Evolutionary conservation across 768 basidiomycete genomes (phyloP), one percentile per base, ranked within the genome.

Genomic region (Hemileccinum rubropunctum): DNA sequence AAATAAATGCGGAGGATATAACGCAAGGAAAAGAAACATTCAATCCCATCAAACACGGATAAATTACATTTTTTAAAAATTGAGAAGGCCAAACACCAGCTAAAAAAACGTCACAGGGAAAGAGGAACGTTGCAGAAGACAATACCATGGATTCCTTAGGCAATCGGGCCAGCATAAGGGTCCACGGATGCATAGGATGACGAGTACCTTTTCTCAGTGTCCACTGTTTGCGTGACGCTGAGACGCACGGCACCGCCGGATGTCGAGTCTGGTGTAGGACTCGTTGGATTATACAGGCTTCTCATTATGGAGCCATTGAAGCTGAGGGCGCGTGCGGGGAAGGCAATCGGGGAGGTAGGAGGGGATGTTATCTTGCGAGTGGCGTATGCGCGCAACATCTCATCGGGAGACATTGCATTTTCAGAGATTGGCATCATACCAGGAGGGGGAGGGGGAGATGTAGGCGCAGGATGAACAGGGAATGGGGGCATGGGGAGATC

Each of bases 351-450:
- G 3, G 67, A 60, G 28, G 62, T 57, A 40, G 69, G 67, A 52
- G 68, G 70, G 21, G 69, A 71, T 11, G 59, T 54, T 13, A 64
- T 59, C 39, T 66, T 70, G 53, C 77, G 72, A 23, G 73, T 77
- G 6, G 86, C 86, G 52, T 88, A 89, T 1, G 84, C 84, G 33
- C 84, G 80, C 39, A 90, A 73, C 83, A 90, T 86, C 21, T 80
- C 88, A 61, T 91, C 88, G 3, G 88, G 88, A 1, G 76, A 75
- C 77, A 79, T 78, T 42, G 69, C 56, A 30, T 58, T 71, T 2
- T 67, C 73, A 21, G 75, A 72, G 59, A 71, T 58, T 2, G 75
- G 58, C 56, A 72, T 71, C 72, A 76, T 76, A 40, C 64, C 53
- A 41, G 49, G 44, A 39, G 71, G 51, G 35, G 50, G 77, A 21